phyloP scores from a whole-genome alignment of 1,139 yeast genomes.

The Trichomonascaceae sp. region DNA sequence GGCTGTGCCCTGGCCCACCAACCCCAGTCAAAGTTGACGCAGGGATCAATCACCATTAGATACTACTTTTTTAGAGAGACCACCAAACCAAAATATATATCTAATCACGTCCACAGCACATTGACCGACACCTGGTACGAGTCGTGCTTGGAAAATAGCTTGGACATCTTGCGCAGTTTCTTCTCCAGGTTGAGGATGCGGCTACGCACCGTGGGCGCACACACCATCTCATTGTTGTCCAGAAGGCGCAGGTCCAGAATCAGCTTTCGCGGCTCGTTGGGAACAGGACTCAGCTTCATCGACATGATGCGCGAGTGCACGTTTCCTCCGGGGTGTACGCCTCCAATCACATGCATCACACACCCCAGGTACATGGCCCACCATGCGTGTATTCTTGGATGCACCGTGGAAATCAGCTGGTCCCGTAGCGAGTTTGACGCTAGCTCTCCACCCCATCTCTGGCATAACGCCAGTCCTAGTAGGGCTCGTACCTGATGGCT shows the following conservation, averaged over 20 bases:
- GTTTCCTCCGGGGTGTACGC: conserved; percentile 64
- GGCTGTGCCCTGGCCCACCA: no score
- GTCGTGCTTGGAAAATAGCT: conserved; percentile 15
- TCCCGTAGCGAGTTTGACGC: conserved; percentile 34
- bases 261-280: conserved; percentile 15
- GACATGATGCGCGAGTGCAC: conserved; percentile 38
- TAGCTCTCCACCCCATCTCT: conserved; percentile 67
- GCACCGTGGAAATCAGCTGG: conserved; percentile 26
- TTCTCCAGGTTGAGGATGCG: conserved; percentile 20
- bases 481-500: conserved; percentile 54
- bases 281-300: conserved; percentile 17
- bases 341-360: conserved; percentile 58
- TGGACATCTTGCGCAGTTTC: conserved; percentile 17
- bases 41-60: no score
- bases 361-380: conserved; percentile 59
- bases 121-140: conserved; percentile 14
- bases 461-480: conserved; percentile 54
- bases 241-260: no score
- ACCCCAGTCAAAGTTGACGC: no score
- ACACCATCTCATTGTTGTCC: conserved; percentile 12
- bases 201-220: conserved; percentile 18
- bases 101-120: no score
- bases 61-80: no score
- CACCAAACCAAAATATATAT: no score
- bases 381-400: conserved; percentile 28